phyloP scores from a whole-genome alignment of 768 basidiomycete species.

The Hericium alpestre region DNA sequence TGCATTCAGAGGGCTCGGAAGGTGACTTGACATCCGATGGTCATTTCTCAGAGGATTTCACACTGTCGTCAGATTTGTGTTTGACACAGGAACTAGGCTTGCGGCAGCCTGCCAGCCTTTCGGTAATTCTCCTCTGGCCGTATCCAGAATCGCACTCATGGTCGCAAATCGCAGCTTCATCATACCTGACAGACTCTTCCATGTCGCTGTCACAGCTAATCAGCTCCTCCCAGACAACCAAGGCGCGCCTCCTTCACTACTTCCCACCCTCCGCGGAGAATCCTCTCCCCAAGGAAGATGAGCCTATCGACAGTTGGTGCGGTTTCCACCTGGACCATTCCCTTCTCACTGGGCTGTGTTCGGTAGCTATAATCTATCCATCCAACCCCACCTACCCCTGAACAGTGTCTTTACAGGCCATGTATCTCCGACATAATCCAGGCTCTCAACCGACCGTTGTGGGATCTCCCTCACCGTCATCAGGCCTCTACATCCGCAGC shows the following conservation, averaged over 20 bases:
- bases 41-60: slow-evolving; percentile 2
- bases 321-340: slow-evolving; percentile 93
- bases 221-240: slow-evolving; percentile 67
- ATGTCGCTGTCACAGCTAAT: slow-evolving; percentile 67
- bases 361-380: slow-evolving; percentile 33
- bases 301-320: slow-evolving; percentile 81
- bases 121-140: slow-evolving; percentile 35
- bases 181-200: slow-evolving; percentile 54
- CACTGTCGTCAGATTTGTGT: slow-evolving; percentile 49
- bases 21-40: slow-evolving; percentile 25
- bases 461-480: slow-evolving; percentile 57
- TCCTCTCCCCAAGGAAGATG: slow-evolving; percentile 35
- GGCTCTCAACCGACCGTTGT: slow-evolving; percentile 35
- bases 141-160: slow-evolving; percentile 3
- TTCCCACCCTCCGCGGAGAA: slow-evolving; percentile 56
- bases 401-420: slow-evolving; percentile 40
- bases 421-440: slow-evolving; percentile 57
- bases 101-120: slow-evolving; percentile 88
- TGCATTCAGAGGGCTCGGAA: slow-evolving; percentile 80
- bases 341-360: slow-evolving; percentile 84
- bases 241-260: slow-evolving; percentile 93
- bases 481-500: slow-evolving; percentile 88
- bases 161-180: slow-evolving; percentile 36
- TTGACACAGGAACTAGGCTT: slow-evolving; percentile 69
- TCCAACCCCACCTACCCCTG: neutral